Evolutionary conservation across 441 rosid genomes (phyloP).

Genomic region (Populus hybrid): DNA sequence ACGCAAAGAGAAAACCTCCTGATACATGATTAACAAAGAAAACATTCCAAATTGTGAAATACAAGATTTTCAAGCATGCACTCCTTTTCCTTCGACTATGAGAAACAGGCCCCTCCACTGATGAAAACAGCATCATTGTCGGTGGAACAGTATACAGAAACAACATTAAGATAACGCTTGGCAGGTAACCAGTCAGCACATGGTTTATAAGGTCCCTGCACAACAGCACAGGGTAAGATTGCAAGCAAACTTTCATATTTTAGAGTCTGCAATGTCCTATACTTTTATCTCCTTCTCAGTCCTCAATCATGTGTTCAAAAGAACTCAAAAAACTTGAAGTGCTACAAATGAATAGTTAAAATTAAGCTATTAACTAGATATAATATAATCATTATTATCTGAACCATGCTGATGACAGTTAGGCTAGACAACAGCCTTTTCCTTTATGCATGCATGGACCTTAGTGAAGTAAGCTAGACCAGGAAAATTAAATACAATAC

Average conservation of each 20-base stretch:
- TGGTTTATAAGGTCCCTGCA: slow-evolving; percentile 56
- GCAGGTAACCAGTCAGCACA: slow-evolving; percentile 88
- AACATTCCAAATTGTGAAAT: slow-evolving; percentile 92
- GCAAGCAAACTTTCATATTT: background rate
- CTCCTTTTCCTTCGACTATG: slow-evolving; percentile 82
- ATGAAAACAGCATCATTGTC: slow-evolving; percentile 78
- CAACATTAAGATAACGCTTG: slow-evolving; percentile 74
- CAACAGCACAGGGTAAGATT: slow-evolving; percentile 17
- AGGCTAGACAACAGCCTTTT: background rate
- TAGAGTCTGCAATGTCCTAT: background rate
- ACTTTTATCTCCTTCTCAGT: background rate
- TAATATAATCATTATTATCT: background rate
- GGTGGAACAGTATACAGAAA: slow-evolving; percentile 81
- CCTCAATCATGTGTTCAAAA: background rate
- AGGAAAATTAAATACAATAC: background rate
- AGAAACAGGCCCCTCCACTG: slow-evolving; percentile 71
- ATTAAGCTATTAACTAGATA: background rate
- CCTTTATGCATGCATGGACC: background rate
- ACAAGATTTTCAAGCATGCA: slow-evolving; percentile 72
- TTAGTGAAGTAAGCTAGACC: background rate
- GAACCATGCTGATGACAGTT: slow-evolving; percentile 7
- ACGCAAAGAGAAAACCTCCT: slow-evolving; percentile 66
- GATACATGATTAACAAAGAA: slow-evolving; percentile 81
- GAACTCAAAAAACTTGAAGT: background rate
- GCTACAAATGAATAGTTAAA: background rate